These are phyloP conservation scores for Xylariaceae sp. DNA, from an alignment of 2,329 filamentous ascomycete genomes.

Conservation along the genomic window DNA sequence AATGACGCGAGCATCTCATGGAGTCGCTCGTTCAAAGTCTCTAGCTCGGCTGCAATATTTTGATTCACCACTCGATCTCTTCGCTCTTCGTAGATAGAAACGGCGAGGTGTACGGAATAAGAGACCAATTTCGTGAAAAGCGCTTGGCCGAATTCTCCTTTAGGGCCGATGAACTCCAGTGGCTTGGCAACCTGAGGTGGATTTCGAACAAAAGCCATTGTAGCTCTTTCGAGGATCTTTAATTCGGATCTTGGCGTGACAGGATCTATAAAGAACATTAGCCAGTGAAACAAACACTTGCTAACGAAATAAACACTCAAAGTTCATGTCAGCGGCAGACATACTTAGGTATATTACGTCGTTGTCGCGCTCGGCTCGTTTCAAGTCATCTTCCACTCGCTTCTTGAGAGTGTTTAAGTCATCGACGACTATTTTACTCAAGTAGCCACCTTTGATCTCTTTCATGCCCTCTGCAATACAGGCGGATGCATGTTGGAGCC, in stretches of 20 bases:
- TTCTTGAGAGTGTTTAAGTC: conserved; percentile 80
- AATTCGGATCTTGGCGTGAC: conserved; percentile 87
- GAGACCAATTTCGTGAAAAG: conserved; percentile 89
- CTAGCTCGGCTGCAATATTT: conserved; percentile 77
- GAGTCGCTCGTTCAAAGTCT: conserved; percentile 71
- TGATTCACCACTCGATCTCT: conserved; percentile 87
- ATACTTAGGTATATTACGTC: conserved; percentile 85
- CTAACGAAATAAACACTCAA: background rate
- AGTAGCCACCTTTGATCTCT: conserved; percentile 65
- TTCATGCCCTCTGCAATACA: conserved; percentile 84
- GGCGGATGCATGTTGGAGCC: conserved; percentile 71
- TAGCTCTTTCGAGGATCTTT: conserved; percentile 76
- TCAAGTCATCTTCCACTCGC: conserved; percentile 78
- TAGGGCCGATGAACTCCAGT: conserved; percentile 71
- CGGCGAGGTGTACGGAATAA: conserved; percentile 90
- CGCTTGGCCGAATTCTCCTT: conserved; percentile 73
- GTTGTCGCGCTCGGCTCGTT: conserved; percentile 91
- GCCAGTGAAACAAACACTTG: conserved; percentile 12
- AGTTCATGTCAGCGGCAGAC: conserved; percentile 24
- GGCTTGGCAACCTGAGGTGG: conserved; percentile 80
- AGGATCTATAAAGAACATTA: conserved; percentile 46
- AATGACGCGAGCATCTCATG: conserved; percentile 75
- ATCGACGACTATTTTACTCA: conserved; percentile 74
- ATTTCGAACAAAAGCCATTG: conserved; percentile 75
- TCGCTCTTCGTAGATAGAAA: conserved; percentile 90